phyloP scores from a whole-genome alignment of 2,329 filamentous ascomycete species.

The Aureobasidium zeae region DNA sequence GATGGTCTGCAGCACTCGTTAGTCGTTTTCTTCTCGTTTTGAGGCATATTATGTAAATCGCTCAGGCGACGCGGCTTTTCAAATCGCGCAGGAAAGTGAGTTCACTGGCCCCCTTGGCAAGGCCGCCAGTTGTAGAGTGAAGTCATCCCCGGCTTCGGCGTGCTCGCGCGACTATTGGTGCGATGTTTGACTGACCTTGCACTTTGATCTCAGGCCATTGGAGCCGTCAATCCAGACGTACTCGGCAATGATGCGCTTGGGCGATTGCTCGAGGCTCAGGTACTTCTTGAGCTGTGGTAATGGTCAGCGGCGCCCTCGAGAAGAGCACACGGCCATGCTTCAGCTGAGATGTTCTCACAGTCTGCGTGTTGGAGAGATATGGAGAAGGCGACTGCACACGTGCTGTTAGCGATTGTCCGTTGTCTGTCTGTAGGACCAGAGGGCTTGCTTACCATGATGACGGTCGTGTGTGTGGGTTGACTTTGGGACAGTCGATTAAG shows the following conservation, averaged over 20 bases:
- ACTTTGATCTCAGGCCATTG: constrained; percentile 85
- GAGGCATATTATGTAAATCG: constrained; percentile 6
- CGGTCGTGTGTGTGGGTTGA: constrained; percentile 17
- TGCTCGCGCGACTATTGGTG: neutral
- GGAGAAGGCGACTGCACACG: constrained; percentile 30
- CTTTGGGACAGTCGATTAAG: constrained; percentile 16
- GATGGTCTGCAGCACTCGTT: constrained; percentile 46
- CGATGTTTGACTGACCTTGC: constrained; percentile 60
- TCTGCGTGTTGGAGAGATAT: constrained; percentile 40
- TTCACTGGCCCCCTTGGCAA: neutral
- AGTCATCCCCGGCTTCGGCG: neutral
- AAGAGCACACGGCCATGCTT: constrained; percentile 13
- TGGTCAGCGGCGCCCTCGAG: constrained; percentile 16
- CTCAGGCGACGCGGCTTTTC: constrained; percentile 3
- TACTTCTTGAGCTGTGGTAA: constrained; percentile 73
- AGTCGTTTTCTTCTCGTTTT: neutral
- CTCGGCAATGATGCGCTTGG: constrained; percentile 64
- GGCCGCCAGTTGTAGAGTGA: no score
- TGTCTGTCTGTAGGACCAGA: neutral
- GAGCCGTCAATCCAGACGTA: constrained; percentile 90
- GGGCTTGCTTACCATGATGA: constrained; percentile 18
- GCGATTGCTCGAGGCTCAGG: constrained; percentile 69
- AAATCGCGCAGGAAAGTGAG: neutral
- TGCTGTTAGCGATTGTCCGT: no score
- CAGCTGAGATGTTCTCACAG: constrained; percentile 30